Evolutionary conservation across 2,329 filamentous ascomycete genomes (phyloP), one percentile per base, ranked within the genome.

Genomic region (Colletotrichum tabaci): DNA sequence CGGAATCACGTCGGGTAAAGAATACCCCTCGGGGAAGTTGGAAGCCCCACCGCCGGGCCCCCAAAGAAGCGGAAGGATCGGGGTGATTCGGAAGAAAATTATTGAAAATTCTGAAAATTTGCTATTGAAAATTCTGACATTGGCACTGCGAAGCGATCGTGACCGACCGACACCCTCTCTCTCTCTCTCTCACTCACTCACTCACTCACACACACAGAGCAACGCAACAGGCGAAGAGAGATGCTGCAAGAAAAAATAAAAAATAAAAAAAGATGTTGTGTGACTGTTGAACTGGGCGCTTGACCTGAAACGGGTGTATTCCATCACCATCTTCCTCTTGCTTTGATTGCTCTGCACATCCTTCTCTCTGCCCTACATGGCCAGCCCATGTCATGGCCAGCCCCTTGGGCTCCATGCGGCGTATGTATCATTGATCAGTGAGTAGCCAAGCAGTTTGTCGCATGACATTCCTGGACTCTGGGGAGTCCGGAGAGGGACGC

Each of bases 31-130:
- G 62, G 67, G 57, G 67, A 55, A 21, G 52, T 55, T 13, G 16
- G 46, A 13, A 42, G 66, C 61, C 71, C 71, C 67, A 62, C 16
- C 46, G 62, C n/a, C 57, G 67, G 56, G 40, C 47, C 64, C 16
- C 64, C 15, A 56, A 40, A 3, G 47, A 9, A 9, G 30, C 8
- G 21, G 38, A 18, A 55, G 47, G 47, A 63, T 63, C 49, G 61
- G 61, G 61, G 55, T 52, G 55, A 35, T 55, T 61, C 50, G 44
- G 38, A 21, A 26, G 15, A 49, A 15, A 2, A 53, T n/a, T 10
- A 1, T 16, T n/a, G 50, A 56, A 66, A 67, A 53, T 9, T 42
- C 46, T 47, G 10, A 12, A 16, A 16, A 12, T 58, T 38, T 55
- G 38, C 47, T 42, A 23, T 40, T 60, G 44, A 61, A 61, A 58